These are phyloP conservation scores for Epicoccum sorghinum DNA, from an alignment of 2,329 filamentous ascomycete species.

Conservation along the genomic window DNA sequence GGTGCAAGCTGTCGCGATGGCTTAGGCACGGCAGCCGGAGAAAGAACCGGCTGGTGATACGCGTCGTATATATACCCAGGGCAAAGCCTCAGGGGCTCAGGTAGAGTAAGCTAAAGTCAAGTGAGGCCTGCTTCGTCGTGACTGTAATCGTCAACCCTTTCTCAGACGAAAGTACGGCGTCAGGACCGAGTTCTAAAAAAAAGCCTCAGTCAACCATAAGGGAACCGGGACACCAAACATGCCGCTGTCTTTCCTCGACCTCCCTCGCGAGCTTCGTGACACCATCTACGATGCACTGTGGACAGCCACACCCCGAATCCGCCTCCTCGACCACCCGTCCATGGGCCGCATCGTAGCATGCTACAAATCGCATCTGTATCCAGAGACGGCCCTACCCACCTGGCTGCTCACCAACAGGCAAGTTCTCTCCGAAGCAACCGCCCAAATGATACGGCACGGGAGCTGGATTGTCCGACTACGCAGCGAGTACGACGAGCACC, in stretches of 20 bases:
- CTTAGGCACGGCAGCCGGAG: slow-evolving; percentile 1
- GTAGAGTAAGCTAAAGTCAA: not conserved
- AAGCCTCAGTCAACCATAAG: not conserved
- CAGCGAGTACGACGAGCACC: slow-evolving; percentile 7
- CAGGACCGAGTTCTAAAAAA: not conserved
- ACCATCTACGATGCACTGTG: slow-evolving; percentile 12
- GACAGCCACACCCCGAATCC: slow-evolving; percentile 2
- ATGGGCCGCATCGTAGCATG: slow-evolving; percentile 6
- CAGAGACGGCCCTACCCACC: not conserved
- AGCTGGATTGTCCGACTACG: slow-evolving; percentile 12
- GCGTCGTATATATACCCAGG: slow-evolving; percentile 4
- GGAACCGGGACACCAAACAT: not conserved
- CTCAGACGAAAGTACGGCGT: not conserved
- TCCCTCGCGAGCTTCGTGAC: slow-evolving; percentile 19
- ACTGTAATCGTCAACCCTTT: not conserved
- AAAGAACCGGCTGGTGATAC: not conserved
- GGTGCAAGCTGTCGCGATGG: slow-evolving; percentile 13
- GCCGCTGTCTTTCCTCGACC: slow-evolving; percentile 7
- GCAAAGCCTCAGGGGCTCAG: not conserved
- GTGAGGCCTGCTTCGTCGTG: not conserved
- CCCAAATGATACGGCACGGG: slow-evolving; percentile 11
- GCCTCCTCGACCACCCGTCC: slow-evolving; percentile 6
- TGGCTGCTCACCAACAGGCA: slow-evolving; percentile 18
- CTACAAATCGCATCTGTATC: slow-evolving; percentile 6
- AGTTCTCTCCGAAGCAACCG: slow-evolving; percentile 11